A percentile compares a stretch with the other conserved stretches of the same genome.
phyloP scores from a whole-genome alignment of 2,329 filamentous ascomycete species.

The Tolypocladium cylindrosporum region DNA sequence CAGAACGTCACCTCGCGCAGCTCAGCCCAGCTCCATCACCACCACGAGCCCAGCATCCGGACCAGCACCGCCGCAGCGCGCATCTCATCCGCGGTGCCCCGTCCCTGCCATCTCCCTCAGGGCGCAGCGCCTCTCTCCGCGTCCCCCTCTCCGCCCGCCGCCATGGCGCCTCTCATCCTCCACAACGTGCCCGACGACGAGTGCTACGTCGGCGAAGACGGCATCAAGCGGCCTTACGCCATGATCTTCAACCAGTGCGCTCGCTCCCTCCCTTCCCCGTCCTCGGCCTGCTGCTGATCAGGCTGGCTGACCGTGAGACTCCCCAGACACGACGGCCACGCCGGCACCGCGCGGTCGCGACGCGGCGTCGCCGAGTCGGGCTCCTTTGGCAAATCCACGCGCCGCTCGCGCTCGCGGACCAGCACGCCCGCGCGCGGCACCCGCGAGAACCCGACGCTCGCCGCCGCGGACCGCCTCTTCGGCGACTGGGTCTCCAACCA shows the following conservation, averaged over 20 bases:
- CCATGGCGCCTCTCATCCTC: conserved; percentile 55
- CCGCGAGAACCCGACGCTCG: conserved; percentile 51
- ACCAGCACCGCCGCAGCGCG: background rate
- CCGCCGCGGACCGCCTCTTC: conserved; percentile 53
- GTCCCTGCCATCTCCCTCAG: background rate
- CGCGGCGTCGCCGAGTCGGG: conserved; percentile 49
- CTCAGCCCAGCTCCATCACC: background rate
- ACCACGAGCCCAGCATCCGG: background rate
- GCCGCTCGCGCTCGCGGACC: conserved; percentile 51
- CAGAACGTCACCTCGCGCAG: background rate
- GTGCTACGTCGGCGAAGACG: conserved; percentile 56
- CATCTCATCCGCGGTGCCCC: background rate
- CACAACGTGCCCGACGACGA: conserved; percentile 62
- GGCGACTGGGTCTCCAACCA: conserved; percentile 45
- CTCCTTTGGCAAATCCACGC: conserved; percentile 57
- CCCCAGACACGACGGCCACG: conserved; percentile 41
- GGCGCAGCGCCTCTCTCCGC: background rate
- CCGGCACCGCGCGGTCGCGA: conserved; percentile 36
- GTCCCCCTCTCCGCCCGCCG: background rate
- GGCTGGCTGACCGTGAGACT: conserved; percentile 1
- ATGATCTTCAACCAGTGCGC: conserved; percentile 55
- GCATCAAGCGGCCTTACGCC: conserved; percentile 54
- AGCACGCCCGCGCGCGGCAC: conserved; percentile 40
- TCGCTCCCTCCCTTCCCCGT: background rate
- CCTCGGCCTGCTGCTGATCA: background rate